Conservation (phyloP, 371 early-diverging fungal species). For the Gilbertella persicaria region DNA sequence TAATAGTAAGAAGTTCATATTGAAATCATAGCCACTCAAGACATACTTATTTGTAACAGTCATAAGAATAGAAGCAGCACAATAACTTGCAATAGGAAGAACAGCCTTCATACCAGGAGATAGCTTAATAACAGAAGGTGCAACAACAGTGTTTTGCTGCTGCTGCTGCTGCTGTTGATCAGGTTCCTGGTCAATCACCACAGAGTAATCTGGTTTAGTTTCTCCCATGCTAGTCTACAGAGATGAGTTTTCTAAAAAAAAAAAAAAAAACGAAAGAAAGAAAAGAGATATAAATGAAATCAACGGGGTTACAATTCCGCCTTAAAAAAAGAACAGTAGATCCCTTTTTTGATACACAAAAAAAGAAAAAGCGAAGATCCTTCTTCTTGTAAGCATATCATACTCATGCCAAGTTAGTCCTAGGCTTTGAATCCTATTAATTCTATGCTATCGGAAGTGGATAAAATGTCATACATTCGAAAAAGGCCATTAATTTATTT, state of each 20-base stretch:
- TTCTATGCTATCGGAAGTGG: no score
- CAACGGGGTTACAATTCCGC: background rate
- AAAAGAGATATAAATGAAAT: background rate
- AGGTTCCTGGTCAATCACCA: slow-evolving; percentile 30
- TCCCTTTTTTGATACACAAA: background rate
- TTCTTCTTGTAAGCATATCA: no score
- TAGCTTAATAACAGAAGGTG: slow-evolving; percentile 36
- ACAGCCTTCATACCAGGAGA: slow-evolving; percentile 48
- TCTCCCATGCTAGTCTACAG: slow-evolving; percentile 10
- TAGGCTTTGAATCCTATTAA: no score
- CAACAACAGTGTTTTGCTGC: slow-evolving; percentile 28
- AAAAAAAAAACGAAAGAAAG: background rate
- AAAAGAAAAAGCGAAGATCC: no score
- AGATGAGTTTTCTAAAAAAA: background rate
- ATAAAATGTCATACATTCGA: no score
- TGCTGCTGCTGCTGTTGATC: slow-evolving; percentile 6
- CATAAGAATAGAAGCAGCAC: slow-evolving; percentile 88
- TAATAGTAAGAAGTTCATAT: slow-evolving; percentile 90
- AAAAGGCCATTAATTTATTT: no score
- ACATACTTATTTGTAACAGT: slow-evolving; percentile 95
- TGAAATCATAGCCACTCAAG: slow-evolving; percentile 78
- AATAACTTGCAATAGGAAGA: slow-evolving; percentile 85
- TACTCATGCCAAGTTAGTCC: no score
- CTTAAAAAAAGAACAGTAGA: background rate
- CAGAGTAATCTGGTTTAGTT: slow-evolving; percentile 21